Percentiles rank a stretch among this genome's conserved stretches.
These are phyloP conservation scores for Stephanodiscus minutulus DNA, from an alignment of 108 stramenopile species.

Conservation along the genomic window DNA sequence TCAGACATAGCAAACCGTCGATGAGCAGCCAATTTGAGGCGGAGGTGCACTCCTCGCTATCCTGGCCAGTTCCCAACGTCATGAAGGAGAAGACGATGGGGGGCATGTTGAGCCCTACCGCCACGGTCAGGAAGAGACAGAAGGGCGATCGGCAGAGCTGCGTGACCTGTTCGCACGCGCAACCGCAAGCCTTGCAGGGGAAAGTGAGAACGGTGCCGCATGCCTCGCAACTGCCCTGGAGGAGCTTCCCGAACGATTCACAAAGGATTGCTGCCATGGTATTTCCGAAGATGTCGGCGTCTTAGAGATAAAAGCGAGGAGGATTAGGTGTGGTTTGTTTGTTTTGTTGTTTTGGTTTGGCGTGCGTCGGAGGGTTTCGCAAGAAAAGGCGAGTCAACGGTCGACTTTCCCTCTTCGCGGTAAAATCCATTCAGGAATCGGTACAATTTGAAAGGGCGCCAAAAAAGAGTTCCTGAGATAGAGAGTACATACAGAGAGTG, in stretches of 20 bases:
- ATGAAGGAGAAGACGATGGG: constrained; percentile 35
- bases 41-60: constrained; percentile 13
- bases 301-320: not conserved
- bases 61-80: constrained; percentile 7
- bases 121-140: constrained; percentile 60
- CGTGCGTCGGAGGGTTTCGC: too few species aligned
- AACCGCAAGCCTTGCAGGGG: constrained; percentile 59
- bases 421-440: too few species aligned
- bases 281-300: not conserved
- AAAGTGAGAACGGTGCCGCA: constrained; percentile 44
- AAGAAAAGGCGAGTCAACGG: too few species aligned
- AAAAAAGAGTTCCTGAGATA: too few species aligned
- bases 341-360: too few species aligned
- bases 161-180: constrained; percentile 34
- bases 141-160: constrained; percentile 50
- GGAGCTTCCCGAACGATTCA: constrained; percentile 43
- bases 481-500: too few species aligned
- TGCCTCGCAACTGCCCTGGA: constrained; percentile 38
- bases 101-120: constrained; percentile 60
- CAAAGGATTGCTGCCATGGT: constrained; percentile 68
- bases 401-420: too few species aligned
- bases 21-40: constrained; percentile 49
- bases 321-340: not conserved
- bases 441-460: too few species aligned
- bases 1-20: constrained; percentile 51